phyloP scores from a whole-genome alignment of 2,329 filamentous ascomycete species.

The Claviceps lovelessii region DNA sequence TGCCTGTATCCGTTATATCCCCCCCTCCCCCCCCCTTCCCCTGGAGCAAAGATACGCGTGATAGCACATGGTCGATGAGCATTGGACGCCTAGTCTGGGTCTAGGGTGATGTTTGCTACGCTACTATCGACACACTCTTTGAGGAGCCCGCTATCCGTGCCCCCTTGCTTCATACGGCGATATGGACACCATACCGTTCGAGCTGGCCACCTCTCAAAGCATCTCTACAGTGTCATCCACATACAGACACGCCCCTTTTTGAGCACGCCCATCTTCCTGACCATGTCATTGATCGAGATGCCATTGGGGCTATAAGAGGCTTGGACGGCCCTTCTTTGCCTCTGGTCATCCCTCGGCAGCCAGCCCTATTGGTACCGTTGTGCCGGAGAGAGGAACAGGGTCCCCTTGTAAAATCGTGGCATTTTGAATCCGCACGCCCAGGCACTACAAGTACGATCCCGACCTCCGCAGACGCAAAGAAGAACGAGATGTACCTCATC shows the following conservation, averaged over 20 bases:
- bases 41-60: background rate
- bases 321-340: background rate
- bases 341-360: background rate
- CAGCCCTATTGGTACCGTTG: background rate
- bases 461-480: conserved; percentile 14
- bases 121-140: conserved; percentile 4
- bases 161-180: background rate
- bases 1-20: background rate
- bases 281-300: background rate
- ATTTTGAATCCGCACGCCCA: background rate
- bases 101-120: background rate
- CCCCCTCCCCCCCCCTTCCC: too few relatives aligned
- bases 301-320: too few relatives aligned
- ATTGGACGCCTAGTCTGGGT: background rate
- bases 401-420: conserved; percentile 11
- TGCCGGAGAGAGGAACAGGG: background rate
- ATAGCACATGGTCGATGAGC: background rate
- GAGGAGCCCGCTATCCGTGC: background rate
- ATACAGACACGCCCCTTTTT: background rate
- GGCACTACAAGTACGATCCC: conserved; percentile 7
- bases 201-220: background rate
- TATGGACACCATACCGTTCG: background rate
- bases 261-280: background rate
- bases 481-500: conserved; percentile 26
- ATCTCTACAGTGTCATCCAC: background rate